Evolutionary conservation across 2,329 filamentous ascomycete genomes (phyloP).

Genomic region (Leptodontidium sp.): DNA sequence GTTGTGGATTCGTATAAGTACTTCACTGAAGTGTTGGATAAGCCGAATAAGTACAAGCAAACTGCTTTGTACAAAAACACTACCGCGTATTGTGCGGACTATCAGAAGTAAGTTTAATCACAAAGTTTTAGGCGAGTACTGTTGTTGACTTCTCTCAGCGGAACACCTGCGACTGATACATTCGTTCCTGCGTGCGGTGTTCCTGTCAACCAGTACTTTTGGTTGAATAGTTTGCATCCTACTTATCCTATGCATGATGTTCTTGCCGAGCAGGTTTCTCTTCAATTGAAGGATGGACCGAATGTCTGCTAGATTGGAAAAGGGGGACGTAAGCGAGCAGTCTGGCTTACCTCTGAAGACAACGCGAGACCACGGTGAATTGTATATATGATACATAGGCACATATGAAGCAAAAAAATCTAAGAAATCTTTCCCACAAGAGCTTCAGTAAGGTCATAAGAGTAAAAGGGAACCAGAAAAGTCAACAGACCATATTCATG

Average conservation of each 20-base stretch:
- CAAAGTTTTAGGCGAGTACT: neutral
- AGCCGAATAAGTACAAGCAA: slow-evolving; percentile 57
- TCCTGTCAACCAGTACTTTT: slow-evolving; percentile 69
- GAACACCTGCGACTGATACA: slow-evolving; percentile 54
- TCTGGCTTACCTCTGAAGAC: neutral
- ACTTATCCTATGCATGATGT: slow-evolving; percentile 69
- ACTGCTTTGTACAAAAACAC: slow-evolving; percentile 63
- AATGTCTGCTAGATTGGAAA: slow-evolving; percentile 49
- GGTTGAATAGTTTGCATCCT: slow-evolving; percentile 70
- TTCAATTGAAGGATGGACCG: slow-evolving; percentile 50
- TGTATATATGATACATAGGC: neutral
- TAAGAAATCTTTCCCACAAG: neutral
- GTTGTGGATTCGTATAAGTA: slow-evolving; percentile 60
- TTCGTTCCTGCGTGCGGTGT: slow-evolving; percentile 57
- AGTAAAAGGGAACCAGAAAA: no score
- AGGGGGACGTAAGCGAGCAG: neutral
- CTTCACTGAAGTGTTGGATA: slow-evolving; percentile 61
- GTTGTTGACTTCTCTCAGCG: slow-evolving; percentile 41
- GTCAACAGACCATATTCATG: neutral
- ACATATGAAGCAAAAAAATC: neutral
- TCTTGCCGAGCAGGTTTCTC: slow-evolving; percentile 59
- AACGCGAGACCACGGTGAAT: neutral
- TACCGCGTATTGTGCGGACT: slow-evolving; percentile 61
- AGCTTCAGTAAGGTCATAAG: no score
- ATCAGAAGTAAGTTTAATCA: slow-evolving; percentile 56